Percentiles rank a stretch among this genome's conserved stretches.
Conservation (phyloP, 306 rosid genomes). For the Prunus davidiana region DNA sequence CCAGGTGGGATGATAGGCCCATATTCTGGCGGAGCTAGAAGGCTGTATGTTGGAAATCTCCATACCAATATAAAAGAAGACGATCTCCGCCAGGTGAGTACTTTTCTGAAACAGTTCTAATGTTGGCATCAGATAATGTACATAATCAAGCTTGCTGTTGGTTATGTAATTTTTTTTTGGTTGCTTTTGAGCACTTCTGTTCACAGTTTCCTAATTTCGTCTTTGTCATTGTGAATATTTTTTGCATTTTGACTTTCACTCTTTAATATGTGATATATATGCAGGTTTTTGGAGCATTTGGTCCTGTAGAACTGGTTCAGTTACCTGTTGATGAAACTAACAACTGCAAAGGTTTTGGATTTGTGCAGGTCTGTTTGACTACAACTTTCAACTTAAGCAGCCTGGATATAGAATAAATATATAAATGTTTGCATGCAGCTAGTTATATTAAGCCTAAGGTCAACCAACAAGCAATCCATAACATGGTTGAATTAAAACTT, state of each 20-base stretch:
- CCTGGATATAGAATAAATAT: neutral
- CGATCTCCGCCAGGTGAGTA: constrained; percentile 75
- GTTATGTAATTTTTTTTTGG: neutral
- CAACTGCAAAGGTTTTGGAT: constrained; percentile 92
- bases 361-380: constrained; percentile 69
- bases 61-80: constrained; percentile 82
- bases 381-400: neutral
- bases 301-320: constrained; percentile 91
- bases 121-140: neutral
- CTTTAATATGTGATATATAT: constrained; percentile 14
- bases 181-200: neutral
- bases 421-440: too few relatives aligned
- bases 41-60: constrained; percentile 93
- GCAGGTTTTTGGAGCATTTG: constrained; percentile 98
- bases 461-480: neutral
- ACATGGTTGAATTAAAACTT: neutral
- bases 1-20: constrained; percentile 69
- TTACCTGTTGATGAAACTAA: constrained; percentile 89
- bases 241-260: constrained; percentile 7
- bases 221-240: neutral
- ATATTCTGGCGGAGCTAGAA: constrained; percentile 92
- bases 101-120: neutral
- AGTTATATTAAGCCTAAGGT: neutral
- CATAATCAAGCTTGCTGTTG: neutral
- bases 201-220: neutral